phyloP scores from a whole-genome alignment of 2,329 filamentous ascomycete species.

The Cladorrhinum sp. region DNA sequence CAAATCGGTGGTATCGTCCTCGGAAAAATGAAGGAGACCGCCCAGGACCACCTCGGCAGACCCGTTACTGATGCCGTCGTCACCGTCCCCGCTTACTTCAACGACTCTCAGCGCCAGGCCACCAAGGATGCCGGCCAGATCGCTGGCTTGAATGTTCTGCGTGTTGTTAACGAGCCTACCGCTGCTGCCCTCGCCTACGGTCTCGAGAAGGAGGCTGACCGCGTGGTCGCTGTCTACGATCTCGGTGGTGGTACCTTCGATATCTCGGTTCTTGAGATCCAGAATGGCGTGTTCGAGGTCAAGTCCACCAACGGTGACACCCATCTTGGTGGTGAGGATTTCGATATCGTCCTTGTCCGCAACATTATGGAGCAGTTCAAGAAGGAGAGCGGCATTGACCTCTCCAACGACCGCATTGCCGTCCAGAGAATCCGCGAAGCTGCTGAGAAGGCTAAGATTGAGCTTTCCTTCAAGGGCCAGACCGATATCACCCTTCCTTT shows the following conservation, averaged over 20 bases:
- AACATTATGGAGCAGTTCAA: constrained; percentile 95
- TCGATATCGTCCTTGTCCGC: constrained; percentile 91
- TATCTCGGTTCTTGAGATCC: constrained; percentile 96
- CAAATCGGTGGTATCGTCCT: constrained; percentile 96
- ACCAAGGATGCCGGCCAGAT: constrained; percentile 99
- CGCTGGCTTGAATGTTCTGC: constrained; percentile 90
- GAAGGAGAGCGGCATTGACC: constrained; percentile 88
- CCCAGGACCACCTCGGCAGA: constrained; percentile 88
- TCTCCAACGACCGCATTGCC: constrained; percentile 91
- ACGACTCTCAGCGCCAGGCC: constrained; percentile 95
- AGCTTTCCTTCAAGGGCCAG: constrained; percentile 89
- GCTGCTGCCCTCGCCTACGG: constrained; percentile 94
- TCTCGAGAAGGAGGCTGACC: constrained; percentile 89
- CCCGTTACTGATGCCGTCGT: constrained; percentile 93
- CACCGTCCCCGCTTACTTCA: constrained; percentile 97
- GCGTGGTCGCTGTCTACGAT: constrained; percentile 93
- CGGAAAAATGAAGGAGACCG: constrained; percentile 99
- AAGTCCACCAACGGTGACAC: constrained; percentile 99
- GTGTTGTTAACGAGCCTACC: constrained; percentile 97
- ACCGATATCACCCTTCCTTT: constrained; percentile 98
- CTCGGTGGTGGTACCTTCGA: constrained; percentile 98
- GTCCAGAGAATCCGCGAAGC: constrained; percentile 99
- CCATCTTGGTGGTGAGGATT: constrained; percentile 96
- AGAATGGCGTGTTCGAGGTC: constrained; percentile 97
- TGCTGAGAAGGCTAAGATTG: constrained; percentile 99